Conservation (phyloP, 306 rosid species). For the Lupinus albus region DNA sequence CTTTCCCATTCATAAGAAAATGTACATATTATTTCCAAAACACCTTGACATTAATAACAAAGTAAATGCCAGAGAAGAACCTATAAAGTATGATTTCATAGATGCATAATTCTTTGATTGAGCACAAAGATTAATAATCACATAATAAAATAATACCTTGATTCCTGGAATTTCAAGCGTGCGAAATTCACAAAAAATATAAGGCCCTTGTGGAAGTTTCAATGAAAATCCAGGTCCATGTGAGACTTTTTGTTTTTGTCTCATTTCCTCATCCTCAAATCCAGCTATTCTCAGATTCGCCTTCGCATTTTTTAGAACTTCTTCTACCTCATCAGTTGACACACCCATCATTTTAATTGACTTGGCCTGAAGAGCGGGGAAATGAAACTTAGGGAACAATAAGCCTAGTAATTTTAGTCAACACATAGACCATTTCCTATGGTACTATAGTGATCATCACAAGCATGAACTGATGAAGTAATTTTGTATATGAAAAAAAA, state of each 20-base stretch:
- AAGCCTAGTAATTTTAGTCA: constrained; percentile 17
- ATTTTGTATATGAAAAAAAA: background rate
- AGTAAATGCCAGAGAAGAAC: background rate
- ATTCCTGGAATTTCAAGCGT: constrained; percentile 88
- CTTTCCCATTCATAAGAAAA: constrained; percentile 29
- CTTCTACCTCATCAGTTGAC: constrained; percentile 70
- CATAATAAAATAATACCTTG: constrained; percentile 52
- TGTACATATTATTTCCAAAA: constrained; percentile 8
- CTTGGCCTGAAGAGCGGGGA: constrained; percentile 57
- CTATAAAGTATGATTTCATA: constrained; percentile 21
- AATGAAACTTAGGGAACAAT: constrained; percentile 18
- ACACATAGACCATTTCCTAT: background rate
- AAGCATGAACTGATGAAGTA: constrained; percentile 15
- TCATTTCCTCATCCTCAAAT: constrained; percentile 87
- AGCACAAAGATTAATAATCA: constrained; percentile 30
- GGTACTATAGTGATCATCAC: constrained; percentile 1
- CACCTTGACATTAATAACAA: background rate
- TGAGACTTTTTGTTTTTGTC: constrained; percentile 72
- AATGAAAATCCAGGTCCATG: constrained; percentile 50
- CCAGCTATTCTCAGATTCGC: constrained; percentile 80
- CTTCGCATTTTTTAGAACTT: constrained; percentile 68
- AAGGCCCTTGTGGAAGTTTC: constrained; percentile 87
- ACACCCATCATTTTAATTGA: constrained; percentile 94
- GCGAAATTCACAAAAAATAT: constrained; percentile 75
- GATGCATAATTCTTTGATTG: constrained; percentile 3